These are phyloP conservation scores for Cylindrotheca closterium DNA, from an alignment of 108 stramenopile genomes.

Conservation along the genomic window DNA sequence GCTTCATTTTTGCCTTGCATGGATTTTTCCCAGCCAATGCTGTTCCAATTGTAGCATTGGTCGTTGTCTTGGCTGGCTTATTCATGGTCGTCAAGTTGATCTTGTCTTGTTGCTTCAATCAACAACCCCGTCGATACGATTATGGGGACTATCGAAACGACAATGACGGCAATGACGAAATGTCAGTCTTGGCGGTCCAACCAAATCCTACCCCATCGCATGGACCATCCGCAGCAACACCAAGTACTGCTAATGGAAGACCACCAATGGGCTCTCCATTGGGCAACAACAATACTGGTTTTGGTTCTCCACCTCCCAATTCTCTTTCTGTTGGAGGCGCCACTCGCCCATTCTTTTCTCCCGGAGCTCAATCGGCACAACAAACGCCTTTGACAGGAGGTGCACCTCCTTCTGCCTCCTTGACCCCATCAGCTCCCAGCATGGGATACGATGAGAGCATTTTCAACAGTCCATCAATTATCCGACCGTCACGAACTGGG, in stretches of 20 bases:
- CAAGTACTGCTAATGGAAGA: not conserved
- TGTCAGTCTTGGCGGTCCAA: too few species aligned
- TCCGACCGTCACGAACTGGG: constrained; percentile 40
- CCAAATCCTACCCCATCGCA: constrained; percentile 7
- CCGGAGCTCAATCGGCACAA: not conserved
- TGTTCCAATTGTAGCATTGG: constrained; percentile 6
- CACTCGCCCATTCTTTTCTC: constrained; percentile 2
- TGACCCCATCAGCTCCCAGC: not conserved
- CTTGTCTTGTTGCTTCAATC: constrained; percentile 21
- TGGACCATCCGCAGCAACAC: not conserved
- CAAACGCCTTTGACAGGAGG: not conserved
- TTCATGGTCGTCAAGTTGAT: constrained; percentile 3
- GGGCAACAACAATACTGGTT: constrained; percentile 1
- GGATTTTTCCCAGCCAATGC: constrained; percentile 10
- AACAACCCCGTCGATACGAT: constrained; percentile 5
- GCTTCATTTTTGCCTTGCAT: constrained; percentile 25
- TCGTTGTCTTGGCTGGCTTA: constrained; percentile 4
- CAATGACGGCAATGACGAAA: not conserved
- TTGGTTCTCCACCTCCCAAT: constrained; percentile 19
- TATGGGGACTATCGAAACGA: constrained; percentile 10
- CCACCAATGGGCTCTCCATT: constrained; percentile 1
- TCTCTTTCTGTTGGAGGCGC: not conserved
- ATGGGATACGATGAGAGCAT: constrained; percentile 11
- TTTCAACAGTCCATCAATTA: constrained; percentile 14
- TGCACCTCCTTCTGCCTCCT: not conserved